These are phyloP conservation scores for Phytophthora lateralis DNA, from an alignment of 352 stramenopile species.

Conservation along the genomic window DNA sequence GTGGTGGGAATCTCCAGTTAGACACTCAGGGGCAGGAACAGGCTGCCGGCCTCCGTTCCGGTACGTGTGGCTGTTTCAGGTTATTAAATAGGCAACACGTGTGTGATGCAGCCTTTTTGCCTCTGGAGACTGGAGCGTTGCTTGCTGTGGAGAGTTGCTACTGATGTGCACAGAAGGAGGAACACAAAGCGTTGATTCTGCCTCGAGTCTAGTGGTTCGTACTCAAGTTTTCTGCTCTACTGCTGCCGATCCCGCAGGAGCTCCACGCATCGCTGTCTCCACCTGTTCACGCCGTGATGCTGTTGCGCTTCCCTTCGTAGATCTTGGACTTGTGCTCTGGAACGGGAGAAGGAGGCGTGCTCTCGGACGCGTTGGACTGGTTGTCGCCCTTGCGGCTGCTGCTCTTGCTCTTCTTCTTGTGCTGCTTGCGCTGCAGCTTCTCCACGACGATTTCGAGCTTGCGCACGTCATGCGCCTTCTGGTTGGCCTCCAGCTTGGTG, in stretches of 20 bases:
- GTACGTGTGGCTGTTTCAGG: constrained; percentile 10
- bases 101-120: constrained; percentile 16
- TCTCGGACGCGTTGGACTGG: constrained; percentile 34
- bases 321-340: constrained; percentile 22
- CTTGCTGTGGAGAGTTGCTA: background rate
- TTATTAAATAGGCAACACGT: constrained; percentile 35
- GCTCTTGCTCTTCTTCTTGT: constrained; percentile 46
- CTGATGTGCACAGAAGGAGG: background rate
- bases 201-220: constrained; percentile 15
- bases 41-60: background rate
- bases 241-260: background rate
- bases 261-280: background rate
- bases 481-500: constrained; percentile 56
- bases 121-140: constrained; percentile 7
- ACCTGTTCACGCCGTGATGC: constrained; percentile 9
- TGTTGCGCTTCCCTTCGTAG: constrained; percentile 26
- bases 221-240: constrained; percentile 1
- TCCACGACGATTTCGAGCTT: constrained; percentile 54
- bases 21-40: constrained; percentile 11
- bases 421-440: constrained; percentile 41
- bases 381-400: constrained; percentile 35
- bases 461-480: constrained; percentile 51
- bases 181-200: background rate
- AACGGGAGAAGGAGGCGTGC: constrained; percentile 25
- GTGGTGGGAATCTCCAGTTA: constrained; percentile 93